Evolutionary conservation across 306 rosid species (phyloP).

Genomic region (Sesbania bispinosa): DNA sequence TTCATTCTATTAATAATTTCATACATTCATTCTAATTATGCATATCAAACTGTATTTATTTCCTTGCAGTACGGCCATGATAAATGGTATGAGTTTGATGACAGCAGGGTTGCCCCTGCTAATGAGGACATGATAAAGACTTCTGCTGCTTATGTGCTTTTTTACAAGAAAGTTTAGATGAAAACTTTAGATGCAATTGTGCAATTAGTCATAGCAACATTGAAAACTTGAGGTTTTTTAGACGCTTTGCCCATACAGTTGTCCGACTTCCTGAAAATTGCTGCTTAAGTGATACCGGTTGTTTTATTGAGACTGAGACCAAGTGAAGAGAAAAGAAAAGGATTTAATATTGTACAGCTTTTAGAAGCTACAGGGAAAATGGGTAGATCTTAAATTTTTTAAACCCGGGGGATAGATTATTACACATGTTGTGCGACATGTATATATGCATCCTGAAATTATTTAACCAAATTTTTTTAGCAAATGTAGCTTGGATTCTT

Average conservation of each 20-base stretch:
- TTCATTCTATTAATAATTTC: neutral
- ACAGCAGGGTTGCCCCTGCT: constrained; percentile 51
- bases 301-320: constrained; percentile 17
- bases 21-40: neutral
- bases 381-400: constrained; percentile 27
- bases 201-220: constrained; percentile 25
- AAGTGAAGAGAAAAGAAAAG: constrained; percentile 35
- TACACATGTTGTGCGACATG: constrained; percentile 17
- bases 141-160: constrained; percentile 83
- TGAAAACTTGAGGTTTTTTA: constrained; percentile 29
- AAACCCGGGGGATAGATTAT: neutral
- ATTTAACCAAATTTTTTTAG: constrained; percentile 17
- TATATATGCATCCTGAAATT: constrained; percentile 28
- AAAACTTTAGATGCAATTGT: constrained; percentile 30
- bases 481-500: constrained; percentile 14
- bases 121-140: constrained; percentile 50
- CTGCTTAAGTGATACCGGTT: neutral
- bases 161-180: constrained; percentile 63
- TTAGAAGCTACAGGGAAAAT: constrained; percentile 31
- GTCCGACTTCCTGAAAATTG: constrained; percentile 19
- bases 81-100: constrained; percentile 79
- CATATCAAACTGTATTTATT: constrained; percentile 16
- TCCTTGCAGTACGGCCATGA: constrained; percentile 51
- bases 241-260: constrained; percentile 5
- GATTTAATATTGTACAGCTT: constrained; percentile 40